Evolutionary conservation across 2,329 filamentous ascomycete species (phyloP), one percentile per base, ranked within the genome.

Genomic region (Trichoderma atrobrunneum): DNA sequence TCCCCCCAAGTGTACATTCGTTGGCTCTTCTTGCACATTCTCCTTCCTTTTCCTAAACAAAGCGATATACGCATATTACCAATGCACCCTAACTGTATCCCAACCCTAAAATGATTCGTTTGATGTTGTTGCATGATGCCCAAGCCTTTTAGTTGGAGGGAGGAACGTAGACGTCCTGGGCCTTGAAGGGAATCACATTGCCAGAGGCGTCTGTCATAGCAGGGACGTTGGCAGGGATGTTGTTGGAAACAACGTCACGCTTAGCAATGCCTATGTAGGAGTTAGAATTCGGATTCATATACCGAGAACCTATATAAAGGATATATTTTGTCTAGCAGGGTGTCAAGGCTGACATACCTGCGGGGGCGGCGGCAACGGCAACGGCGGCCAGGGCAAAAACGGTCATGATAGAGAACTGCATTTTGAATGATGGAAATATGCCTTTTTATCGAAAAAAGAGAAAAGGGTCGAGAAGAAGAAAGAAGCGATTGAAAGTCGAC

Each of bases 321-420:
- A 54, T 14, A 54, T 21, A 21, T 54, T 60, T 60, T 21, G 57
- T 21, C 30, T 12, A 6, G 8, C 1, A 39, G 24, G 14, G 5
- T 28, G 12, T 30, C 16, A 16, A 34, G 11, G 26, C 28, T 14
- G 28, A 65, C 79, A 74, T 76, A 81, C 79, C 73, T 59, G 74
- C 62, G 66, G 81, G 78, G 65, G 76, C 80, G 71, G 85, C 86
- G 71, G 85, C 86, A 76, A 85, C 78, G 76, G 82, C 85, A 76
- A 84, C 80, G 71, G 84, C 80, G 79, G 82, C 81, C 74, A 89
- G 79, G 74, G 85, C 80, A 76, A 86, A 79, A 74, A 88, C 72
- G 76, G 83, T 81, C 76, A 85, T 74, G 74, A 84, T 73, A 72
- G 84, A 83, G 84, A 85, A 85, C 83, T 87, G 85, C 87, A 89